These are phyloP conservation scores for Podaxis rugospora DNA, from an alignment of 768 basidiomycete genomes.

Conservation along the genomic window DNA sequence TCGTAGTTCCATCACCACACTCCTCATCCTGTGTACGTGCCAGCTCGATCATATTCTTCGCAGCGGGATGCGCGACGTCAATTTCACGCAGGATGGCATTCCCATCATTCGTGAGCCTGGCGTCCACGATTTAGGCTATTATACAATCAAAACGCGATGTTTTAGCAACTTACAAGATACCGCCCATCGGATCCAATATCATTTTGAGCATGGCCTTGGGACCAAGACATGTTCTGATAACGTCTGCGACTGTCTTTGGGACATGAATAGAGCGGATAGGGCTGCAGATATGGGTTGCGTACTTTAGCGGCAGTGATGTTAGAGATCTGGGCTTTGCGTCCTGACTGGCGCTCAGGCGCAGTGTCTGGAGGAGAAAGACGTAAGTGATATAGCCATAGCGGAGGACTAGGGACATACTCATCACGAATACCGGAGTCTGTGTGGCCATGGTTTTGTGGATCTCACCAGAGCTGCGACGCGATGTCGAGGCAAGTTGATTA, in stretches of 20 bases:
- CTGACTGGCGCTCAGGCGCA: slow-evolving; percentile 90
- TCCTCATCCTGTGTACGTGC: slow-evolving; percentile 98
- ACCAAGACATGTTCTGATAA: slow-evolving; percentile 94
- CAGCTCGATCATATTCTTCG: slow-evolving; percentile 99
- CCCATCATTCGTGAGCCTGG: slow-evolving; percentile 91
- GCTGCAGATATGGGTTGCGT: slow-evolving; percentile 16
- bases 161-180: slow-evolving; percentile 70
- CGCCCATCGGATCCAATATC: slow-evolving; percentile 99
- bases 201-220: slow-evolving; percentile 99
- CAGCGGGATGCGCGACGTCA: slow-evolving; percentile 97
- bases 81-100: slow-evolving; percentile 98
- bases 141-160: not conserved
- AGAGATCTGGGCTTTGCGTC: slow-evolving; percentile 92
- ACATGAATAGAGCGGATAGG: slow-evolving; percentile 5
- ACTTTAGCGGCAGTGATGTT: slow-evolving; percentile 98
- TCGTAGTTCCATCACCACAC: slow-evolving; percentile 97
- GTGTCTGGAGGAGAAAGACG: slow-evolving; percentile 53
- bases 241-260: slow-evolving; percentile 89
- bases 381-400: not conserved
- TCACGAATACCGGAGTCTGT: slow-evolving; percentile 80
- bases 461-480: not conserved
- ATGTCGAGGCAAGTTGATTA: not conserved
- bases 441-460: slow-evolving; percentile 29
- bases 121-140: not conserved
- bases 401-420: slow-evolving; percentile 47